Evolutionary conservation across 2,329 filamentous ascomycete species (phyloP).

Genomic region (Phialocephala sp.): DNA sequence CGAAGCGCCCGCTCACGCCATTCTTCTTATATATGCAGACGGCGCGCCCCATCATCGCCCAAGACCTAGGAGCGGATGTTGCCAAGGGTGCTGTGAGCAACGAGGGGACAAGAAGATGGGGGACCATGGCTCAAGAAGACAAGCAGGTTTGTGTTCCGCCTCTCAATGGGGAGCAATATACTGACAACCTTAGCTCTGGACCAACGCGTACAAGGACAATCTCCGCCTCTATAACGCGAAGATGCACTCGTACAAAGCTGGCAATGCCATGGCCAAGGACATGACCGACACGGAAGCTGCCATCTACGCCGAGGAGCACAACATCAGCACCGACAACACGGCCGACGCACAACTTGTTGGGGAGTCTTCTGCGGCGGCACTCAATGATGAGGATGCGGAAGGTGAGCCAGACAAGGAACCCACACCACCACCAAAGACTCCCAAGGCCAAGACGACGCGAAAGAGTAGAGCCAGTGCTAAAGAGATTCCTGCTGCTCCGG

Average conservation of each 20-base stretch:
- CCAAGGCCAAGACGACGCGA: conserved; percentile 55
- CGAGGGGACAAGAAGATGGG: conserved; percentile 87
- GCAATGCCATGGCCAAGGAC: conserved; percentile 62
- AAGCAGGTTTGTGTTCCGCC: conserved; percentile 59
- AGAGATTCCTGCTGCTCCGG: conserved; percentile 43
- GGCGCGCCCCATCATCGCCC: conserved; percentile 81
- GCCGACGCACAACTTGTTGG: conserved; percentile 51
- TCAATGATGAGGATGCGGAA: conserved; percentile 43
- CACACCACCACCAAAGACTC: conserved; percentile 58
- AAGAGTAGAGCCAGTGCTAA: conserved; percentile 41
- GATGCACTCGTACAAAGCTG: conserved; percentile 67
- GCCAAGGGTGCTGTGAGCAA: conserved; percentile 87
- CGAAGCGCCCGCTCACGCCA: conserved; percentile 90
- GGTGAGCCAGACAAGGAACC: conserved; percentile 51
- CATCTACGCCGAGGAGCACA: conserved; percentile 63
- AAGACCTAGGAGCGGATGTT: conserved; percentile 74
- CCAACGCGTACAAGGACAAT: conserved; percentile 71
- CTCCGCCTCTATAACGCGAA: conserved; percentile 69
- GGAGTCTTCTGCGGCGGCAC: conserved; percentile 51
- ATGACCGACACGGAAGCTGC: conserved; percentile 67
- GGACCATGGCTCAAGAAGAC: conserved; percentile 73
- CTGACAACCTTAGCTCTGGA: conserved; percentile 53
- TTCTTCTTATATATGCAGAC: conserved; percentile 96
- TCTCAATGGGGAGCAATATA: neutral
- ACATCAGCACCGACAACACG: conserved; percentile 56